These are phyloP conservation scores for Penicillium cataractarum DNA, from an alignment of 495 filamentous ascomycete species.

Conservation along the genomic window DNA sequence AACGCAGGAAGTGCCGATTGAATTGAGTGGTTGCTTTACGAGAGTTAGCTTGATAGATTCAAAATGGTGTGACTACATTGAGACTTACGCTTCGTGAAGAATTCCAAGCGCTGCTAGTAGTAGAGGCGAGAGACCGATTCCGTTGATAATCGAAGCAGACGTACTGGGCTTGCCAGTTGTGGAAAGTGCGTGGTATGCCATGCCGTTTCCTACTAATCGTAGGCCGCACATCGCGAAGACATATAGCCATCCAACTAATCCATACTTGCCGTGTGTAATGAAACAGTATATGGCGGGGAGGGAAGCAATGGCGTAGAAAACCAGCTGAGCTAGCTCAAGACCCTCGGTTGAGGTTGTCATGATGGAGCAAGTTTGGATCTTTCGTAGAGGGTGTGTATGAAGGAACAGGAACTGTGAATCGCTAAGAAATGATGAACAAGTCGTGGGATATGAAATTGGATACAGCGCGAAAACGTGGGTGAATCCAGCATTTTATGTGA, in stretches of 20 bases:
- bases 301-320: conserved; percentile 37
- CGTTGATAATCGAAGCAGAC: conserved; percentile 38
- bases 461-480: neutral
- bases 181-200: conserved; percentile 28
- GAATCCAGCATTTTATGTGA: neutral
- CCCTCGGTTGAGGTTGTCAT: conserved; percentile 22
- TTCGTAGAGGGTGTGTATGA: neutral
- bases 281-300: conserved; percentile 39
- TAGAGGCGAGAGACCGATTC: conserved; percentile 48
- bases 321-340: conserved; percentile 37
- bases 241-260: conserved; percentile 44
- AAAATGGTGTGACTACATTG: neutral
- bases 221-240: conserved; percentile 42
- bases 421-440: neutral
- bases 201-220: conserved; percentile 38
- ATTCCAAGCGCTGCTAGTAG: conserved; percentile 41
- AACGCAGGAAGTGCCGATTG: neutral
- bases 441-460: neutral
- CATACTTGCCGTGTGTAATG: conserved; percentile 38
- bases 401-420: neutral
- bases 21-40: conserved; percentile 17
- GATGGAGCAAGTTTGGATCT: neutral
- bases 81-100: conserved; percentile 44
- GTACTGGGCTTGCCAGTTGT: conserved; percentile 19
- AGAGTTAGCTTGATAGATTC: neutral